These are phyloP conservation scores for Rehmannia glutinosa DNA, from an alignment of 257 asterid genomes.

Conservation along the genomic window DNA sequence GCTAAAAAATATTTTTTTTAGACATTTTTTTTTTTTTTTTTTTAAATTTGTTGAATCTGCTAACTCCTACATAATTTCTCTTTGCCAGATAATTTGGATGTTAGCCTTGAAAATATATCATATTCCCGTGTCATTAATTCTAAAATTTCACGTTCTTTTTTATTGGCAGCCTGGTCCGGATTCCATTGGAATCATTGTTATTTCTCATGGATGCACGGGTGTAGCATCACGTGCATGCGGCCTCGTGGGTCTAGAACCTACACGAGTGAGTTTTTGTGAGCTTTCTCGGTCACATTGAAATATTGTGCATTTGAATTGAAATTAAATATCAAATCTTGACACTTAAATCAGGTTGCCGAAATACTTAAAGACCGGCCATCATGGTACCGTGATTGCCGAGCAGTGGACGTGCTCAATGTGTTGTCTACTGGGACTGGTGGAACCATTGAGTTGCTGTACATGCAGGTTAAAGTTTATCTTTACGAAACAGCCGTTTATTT, in stretches of 20 bases:
- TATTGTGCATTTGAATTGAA: too few relatives aligned
- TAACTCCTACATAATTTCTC: too few relatives aligned
- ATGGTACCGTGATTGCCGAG: conserved; percentile 96
- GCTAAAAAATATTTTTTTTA: too few relatives aligned
- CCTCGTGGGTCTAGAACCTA: conserved; percentile 92
- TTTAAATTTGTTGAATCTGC: too few relatives aligned
- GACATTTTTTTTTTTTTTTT: too few relatives aligned
- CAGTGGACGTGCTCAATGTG: conserved; percentile 81
- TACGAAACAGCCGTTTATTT: background rate
- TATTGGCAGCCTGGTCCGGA: conserved; percentile 99
- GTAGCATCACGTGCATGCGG: conserved; percentile 99
- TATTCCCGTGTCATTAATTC: too few relatives aligned
- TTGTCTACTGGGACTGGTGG: conserved; percentile 93
- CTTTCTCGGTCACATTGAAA: too few relatives aligned
- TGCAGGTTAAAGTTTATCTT: conserved; percentile 98
- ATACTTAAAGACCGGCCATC: conserved; percentile 93
- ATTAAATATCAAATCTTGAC: background rate
- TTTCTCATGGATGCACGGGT: conserved; percentile 99
- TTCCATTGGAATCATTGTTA: conserved; percentile 99
- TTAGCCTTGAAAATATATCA: too few relatives aligned
- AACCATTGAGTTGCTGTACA: conserved; percentile 88
- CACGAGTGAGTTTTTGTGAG: conserved; percentile 57
- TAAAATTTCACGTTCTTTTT: too few relatives aligned
- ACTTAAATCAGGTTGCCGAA: conserved; percentile 70
- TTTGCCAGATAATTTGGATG: too few relatives aligned